Base-by-base conservation (phyloP, 148 eudicot species). In the Chenopodium suecicum region DNA sequence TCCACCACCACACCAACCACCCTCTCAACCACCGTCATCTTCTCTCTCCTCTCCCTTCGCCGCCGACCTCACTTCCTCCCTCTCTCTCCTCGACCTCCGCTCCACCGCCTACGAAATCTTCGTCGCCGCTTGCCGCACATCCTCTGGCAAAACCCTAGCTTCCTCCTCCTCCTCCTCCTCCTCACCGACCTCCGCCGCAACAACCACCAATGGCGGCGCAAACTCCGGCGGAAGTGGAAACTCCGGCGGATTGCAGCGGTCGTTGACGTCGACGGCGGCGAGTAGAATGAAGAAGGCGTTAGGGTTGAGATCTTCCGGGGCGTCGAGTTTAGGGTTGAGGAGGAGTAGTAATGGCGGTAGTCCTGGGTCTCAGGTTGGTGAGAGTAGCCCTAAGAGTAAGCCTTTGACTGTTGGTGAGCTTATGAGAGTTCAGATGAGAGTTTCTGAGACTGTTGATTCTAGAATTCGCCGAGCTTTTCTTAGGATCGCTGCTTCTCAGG, bases 401-500 rank as follows among this genome's bases (percentile, higher is more conserved):
- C 88, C 91, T 5, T 81, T 91, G 83, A 95, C 98, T 37, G 87
- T 91, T 34, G 99, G 95, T 50, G 99, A 96, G 89, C 88, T 96
- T 5, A 90, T 96, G 94, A 90, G 97, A 85, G 66, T 87, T 79
- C 99, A 96, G 85, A 94, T 96, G 98, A 87, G 92, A 85, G 88
- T 96, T 65, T 82, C 92, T 20, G 98, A 96, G 81, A 79, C 78
- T 41, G 86, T 83, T 13, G 99, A 96, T 85, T 91, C 98, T 8
- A 83, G 99, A 75, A 89, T 94, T 87, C 89, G 99, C 10, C 85
- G 93, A 37, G 98, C 91, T 83, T 84, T 96, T 72, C 81, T 96
- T 82, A 84, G 99, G 83, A 90, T 94, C 86, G 82, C 97, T 44
- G 99, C 98, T 87, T 90, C 92, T 23, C 98, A 96, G 97, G 99